Evolutionary conservation across 2,329 filamentous ascomycete species (phyloP), one percentile per base, ranked within the genome.

Genomic region (Fusarium nisikadoi): DNA sequence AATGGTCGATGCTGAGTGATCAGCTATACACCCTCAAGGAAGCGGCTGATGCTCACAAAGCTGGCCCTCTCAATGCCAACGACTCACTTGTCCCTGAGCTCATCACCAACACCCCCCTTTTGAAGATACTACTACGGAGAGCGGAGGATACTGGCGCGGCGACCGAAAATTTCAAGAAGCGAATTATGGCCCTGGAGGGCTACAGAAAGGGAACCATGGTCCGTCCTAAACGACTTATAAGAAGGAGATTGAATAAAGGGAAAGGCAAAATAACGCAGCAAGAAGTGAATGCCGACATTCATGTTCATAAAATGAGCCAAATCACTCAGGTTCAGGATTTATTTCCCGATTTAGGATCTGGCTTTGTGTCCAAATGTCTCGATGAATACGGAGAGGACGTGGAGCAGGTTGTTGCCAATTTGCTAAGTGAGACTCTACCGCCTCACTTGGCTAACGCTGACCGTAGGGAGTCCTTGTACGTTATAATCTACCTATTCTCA

Each of bases 301-400:
- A 96, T 77, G 84, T 95, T 27, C 94, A 97, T 80, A 91, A 87
- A 45, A 92, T 97, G 89, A 95, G 92, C 75, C 89, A 95, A 53
- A 90, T 98, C 56, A 92, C 92, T 1, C 94, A 97, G 79, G 87
- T 99, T n/a, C 94, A 97, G 78, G 95, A 99, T 78, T 85, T 98
- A 0, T 98, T 98, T 77, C 94, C 95, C 0, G 90, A 97, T 70
- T 85, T 98, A 14, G 94, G 95, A 9, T 91, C 93, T 8, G 93
- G 88, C 1, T 98, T 97, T 78, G 85, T 98, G 20, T 87, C 93
- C 23, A 92, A 89, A 75, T 86, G 97, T 14, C 86, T 98, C 29
- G 92, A 95, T 75, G 90, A 93, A 78, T 98, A 96, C 79, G 83
- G 84, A 47, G 91, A 96, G 73, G 86, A 95, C 76, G 88, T 92